phyloP scores from a whole-genome alignment of 257 asterid genomes.

The Perilla frutescens region DNA sequence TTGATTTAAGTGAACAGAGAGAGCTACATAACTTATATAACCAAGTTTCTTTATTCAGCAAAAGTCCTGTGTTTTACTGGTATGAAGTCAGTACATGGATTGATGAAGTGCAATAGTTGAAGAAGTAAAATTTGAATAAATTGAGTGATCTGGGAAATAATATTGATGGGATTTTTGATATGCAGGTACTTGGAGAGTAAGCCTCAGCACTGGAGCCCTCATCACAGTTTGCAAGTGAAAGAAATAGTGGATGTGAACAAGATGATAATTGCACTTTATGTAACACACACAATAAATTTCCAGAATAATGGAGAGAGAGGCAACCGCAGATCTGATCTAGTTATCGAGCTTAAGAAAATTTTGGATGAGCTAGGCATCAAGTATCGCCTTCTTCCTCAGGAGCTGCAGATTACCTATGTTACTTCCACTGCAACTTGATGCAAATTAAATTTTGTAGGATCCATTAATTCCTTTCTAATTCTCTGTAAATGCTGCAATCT shows the following conservation, averaged over 20 bases:
- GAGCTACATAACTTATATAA: background rate
- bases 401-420: slow-evolving; percentile 50
- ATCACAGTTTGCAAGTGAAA: slow-evolving; percentile 55
- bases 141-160: too few species aligned
- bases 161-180: background rate
- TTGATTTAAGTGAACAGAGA: background rate
- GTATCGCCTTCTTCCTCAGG: slow-evolving; percentile 65
- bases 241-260: slow-evolving; percentile 76
- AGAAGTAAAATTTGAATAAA: too few species aligned
- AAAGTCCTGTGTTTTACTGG: background rate
- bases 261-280: slow-evolving; percentile 56
- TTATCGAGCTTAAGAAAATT: slow-evolving; percentile 58
- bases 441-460: slow-evolving; percentile 27
- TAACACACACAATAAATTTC: slow-evolving; percentile 70
- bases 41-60: too few species aligned
- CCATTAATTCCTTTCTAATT: background rate
- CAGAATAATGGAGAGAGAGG: slow-evolving; percentile 56
- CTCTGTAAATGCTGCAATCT: background rate
- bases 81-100: background rate
- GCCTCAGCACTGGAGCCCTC: slow-evolving; percentile 69
- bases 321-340: slow-evolving; percentile 60
- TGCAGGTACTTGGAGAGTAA: slow-evolving; percentile 76
- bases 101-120: background rate
- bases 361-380: slow-evolving; percentile 61
- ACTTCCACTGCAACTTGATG: slow-evolving; percentile 3